These are phyloP conservation scores for Tephrocybe sp. DNA, from an alignment of 768 basidiomycete species.

Conservation along the genomic window DNA sequence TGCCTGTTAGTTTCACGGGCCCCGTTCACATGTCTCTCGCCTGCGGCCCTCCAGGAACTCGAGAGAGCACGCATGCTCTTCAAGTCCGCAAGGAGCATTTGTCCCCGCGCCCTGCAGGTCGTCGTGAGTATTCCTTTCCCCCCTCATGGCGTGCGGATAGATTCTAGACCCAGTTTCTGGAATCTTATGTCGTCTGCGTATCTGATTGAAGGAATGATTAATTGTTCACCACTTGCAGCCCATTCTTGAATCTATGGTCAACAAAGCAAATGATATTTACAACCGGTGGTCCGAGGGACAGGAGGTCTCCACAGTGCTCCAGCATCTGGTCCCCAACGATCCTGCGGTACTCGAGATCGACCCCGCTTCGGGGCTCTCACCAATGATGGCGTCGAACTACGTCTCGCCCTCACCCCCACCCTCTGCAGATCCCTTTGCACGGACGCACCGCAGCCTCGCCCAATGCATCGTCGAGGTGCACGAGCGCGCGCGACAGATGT, in stretches of 20 bases:
- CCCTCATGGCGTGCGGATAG: neutral
- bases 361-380: slow-evolving; percentile 9
- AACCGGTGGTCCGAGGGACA: slow-evolving; percentile 44
- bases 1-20: slow-evolving; percentile 58
- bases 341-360: slow-evolving; percentile 17
- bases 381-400: slow-evolving; percentile 12
- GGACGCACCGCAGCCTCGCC: slow-evolving; percentile 38
- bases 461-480: slow-evolving; percentile 49
- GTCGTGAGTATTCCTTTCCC: slow-evolving; percentile 31
- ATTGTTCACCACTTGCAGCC: slow-evolving; percentile 26
- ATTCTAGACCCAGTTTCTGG: neutral
- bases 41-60: slow-evolving; percentile 61
- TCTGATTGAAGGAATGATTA: no score
- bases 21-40: slow-evolving; percentile 62
- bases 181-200: neutral
- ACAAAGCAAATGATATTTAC: slow-evolving; percentile 48
- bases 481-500: slow-evolving; percentile 38
- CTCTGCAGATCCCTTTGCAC: slow-evolving; percentile 33
- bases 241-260: slow-evolving; percentile 47
- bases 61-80: slow-evolving; percentile 45
- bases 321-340: slow-evolving; percentile 22
- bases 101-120: slow-evolving; percentile 44
- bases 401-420: slow-evolving; percentile 21
- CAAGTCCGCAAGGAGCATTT: slow-evolving; percentile 40
- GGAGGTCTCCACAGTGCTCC: slow-evolving; percentile 40